Conservation (phyloP, 2,329 filamentous ascomycete species). For the Phaeophleospora eucalypticola region DNA sequence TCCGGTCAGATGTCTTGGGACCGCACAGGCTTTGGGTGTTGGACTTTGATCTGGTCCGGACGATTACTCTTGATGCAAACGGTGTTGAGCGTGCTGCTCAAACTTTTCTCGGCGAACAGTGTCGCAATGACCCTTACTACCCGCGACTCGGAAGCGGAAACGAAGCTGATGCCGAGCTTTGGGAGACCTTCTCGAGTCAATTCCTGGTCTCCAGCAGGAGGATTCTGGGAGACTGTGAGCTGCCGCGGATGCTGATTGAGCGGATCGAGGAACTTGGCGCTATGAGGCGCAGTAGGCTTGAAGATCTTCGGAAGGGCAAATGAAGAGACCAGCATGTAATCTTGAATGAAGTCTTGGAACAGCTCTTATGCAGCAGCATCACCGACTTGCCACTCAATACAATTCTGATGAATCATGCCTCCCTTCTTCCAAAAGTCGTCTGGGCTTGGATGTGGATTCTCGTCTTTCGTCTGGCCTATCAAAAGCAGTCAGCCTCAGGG, state of each 20-base stretch:
- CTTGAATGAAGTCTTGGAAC: too few species aligned
- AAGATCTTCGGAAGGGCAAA: too few species aligned
- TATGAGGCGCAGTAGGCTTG: too few species aligned
- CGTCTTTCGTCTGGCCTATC: neutral
- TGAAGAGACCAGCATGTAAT: too few species aligned
- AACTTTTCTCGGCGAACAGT: slow-evolving; percentile 38
- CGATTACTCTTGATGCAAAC: slow-evolving; percentile 42
- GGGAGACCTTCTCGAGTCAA: slow-evolving; percentile 9
- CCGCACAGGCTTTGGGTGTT: slow-evolving; percentile 37
- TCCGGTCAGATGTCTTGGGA: slow-evolving; percentile 8
- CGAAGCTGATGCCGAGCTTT: slow-evolving; percentile 8
- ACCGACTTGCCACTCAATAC: neutral
- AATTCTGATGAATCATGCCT: neutral
- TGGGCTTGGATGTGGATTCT: neutral
- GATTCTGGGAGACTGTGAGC: slow-evolving; percentile 7
- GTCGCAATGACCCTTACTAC: slow-evolving; percentile 51
- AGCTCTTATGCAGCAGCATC: neutral
- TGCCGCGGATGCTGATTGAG: slow-evolving; percentile 12
- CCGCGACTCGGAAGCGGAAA: slow-evolving; percentile 36
- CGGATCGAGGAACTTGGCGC: slow-evolving; percentile 10
- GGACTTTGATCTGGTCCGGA: slow-evolving; percentile 58
- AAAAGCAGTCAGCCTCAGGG: neutral
- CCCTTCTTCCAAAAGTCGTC: neutral
- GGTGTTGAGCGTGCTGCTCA: slow-evolving; percentile 42
- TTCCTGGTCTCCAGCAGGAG: slow-evolving; percentile 8